Evolutionary conservation across 768 basidiomycete genomes (phyloP), one percentile per base, ranked within the genome.

Genomic region (Dictyophora rubrovolvata): DNA sequence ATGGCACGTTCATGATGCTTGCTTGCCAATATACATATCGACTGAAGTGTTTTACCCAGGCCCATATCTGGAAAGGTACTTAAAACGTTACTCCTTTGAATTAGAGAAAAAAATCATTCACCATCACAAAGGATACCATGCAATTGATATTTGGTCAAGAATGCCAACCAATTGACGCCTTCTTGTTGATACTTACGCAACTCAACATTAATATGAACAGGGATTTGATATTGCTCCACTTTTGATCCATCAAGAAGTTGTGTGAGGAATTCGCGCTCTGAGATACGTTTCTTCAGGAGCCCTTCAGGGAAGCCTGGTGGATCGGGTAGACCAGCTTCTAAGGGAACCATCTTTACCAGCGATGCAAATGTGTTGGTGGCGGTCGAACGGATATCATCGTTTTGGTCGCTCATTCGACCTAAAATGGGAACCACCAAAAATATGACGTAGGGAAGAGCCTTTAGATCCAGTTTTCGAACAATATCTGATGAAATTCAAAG

Each of bases 101-200:
- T 18, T 17, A n/a, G 8, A 55, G 23, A 28, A 46, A 22, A 2
- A 42, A 28, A 14, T 49, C 34, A 69, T 81, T 63, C 65, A 93
- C 95, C 96, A 67, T 99, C 96, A 68, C 96, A 99, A 28, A 99
- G 83, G 65, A 98, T 91, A 14, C 96, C 96, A 68, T 99, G 96
- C 1, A 99, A 73, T 66, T 98, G 96, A 69, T 96, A 99, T 69
- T 96, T 97, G 18, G 93, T 90, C 37, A 99, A 77, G 76, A 99
- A 99, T 1, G 96, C 96, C 17, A 99, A 77, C 96, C 96, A 99
- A 69, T 92, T 98, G 63, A 99, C 90, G 35, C 96, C 96, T 58
- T 99, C 96, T 72, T 92, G 90, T 71, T 99, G 96, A 69, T 99
- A 99, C 69, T 93, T 92, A 60, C 96, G 87, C 52, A 99, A 76